Base-by-base conservation (phyloP, 2,329 filamentous ascomycete species). In the Fusarium tricinctum region DNA sequence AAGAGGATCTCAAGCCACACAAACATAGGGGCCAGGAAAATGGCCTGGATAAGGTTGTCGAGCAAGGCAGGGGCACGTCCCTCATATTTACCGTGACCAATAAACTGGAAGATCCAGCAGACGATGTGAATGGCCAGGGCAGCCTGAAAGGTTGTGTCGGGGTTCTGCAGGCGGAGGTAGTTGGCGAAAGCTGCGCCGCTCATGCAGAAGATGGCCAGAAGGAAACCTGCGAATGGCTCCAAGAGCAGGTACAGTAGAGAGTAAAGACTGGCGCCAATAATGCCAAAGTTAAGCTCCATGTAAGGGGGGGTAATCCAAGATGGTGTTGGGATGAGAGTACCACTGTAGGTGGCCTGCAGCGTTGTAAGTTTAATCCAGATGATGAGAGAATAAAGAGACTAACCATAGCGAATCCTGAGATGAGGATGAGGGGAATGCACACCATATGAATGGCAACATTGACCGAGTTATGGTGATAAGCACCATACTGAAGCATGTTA, bases 1-100 rank as follows among this genome's bases (percentile, higher is more conserved):
- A 99, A 99, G 26, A 99, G 85, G 23, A 97, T 81, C 82, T 98
- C 94, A 73, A 99, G 91, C 92, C 96, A 99, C 60, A 98, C 95
- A 74, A 98, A 99, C 75, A 99, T 91, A 10, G 96, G 96, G 0
- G 96, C 96, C 23, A 98, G 85, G 75, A 98, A 95, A 68, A 98
- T 80, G 28, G 96, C 94, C 81, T 98, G 96, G 47, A 97, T 85
- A 42, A 98, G 81, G 75, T 97, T 98, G 81, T 98, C 94, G 47
- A 98, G 82, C 68, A 98, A 82, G 6, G 94, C 95, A 9, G 95
- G 96, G 4, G 94, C 93, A 52, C 95, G 89, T 20, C 92, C 89
- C 80, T 98, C 96, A 73, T 93, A 98, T 50, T 86, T 88, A 38
- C 94, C 94, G 76, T 99, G 96, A 28, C 96, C 96, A 50, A 98